A percentile compares a stretch with the other conserved stretches of the same genome.
Conservation (phyloP, 257 asterid species). For the Penstemon newberryi region DNA sequence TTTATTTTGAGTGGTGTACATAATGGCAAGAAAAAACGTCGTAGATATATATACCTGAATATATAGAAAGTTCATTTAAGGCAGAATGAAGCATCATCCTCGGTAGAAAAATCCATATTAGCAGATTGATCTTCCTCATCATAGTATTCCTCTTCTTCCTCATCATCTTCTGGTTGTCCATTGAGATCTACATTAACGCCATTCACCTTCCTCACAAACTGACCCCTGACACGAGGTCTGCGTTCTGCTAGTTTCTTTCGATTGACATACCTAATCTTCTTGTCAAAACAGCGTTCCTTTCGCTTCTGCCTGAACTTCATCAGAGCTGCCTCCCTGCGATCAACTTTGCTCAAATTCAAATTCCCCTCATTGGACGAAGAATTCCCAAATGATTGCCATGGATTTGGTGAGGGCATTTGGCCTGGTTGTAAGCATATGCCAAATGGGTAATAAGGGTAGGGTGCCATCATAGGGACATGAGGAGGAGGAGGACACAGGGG, state of each 20-base stretch:
- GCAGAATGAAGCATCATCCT: conserved; percentile 41
- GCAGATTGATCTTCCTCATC: conserved; percentile 39
- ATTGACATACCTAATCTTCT: conserved; percentile 88
- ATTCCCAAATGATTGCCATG: conserved; percentile 61
- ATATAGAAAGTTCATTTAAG: conserved; percentile 24
- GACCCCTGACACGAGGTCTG: conserved; percentile 93
- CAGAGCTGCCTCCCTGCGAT: conserved; percentile 89
- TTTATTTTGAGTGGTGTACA: no score
- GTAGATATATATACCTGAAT: conserved; percentile 10
- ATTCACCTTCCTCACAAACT: conserved; percentile 84
- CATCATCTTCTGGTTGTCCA: conserved; percentile 78
- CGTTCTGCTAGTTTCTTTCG: conserved; percentile 88
- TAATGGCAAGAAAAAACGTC: neutral
- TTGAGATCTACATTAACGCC: conserved; percentile 78
- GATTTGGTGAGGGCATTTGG: conserved; percentile 61
- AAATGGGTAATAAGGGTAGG: conserved; percentile 67
- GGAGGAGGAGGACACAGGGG: conserved; percentile 64
- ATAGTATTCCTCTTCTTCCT: conserved; percentile 47
- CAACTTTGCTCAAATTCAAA: conserved; percentile 41
- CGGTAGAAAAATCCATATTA: conserved; percentile 37
- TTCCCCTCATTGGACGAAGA: conserved; percentile 44
- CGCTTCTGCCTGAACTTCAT: conserved; percentile 89
- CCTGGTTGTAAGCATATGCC: conserved; percentile 74
- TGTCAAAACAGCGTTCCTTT: conserved; percentile 91
- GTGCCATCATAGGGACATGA: conserved; percentile 57